phyloP scores from a whole-genome alignment of 1,284 basidiomycete species.

The Tylopilus orsonianus region DNA sequence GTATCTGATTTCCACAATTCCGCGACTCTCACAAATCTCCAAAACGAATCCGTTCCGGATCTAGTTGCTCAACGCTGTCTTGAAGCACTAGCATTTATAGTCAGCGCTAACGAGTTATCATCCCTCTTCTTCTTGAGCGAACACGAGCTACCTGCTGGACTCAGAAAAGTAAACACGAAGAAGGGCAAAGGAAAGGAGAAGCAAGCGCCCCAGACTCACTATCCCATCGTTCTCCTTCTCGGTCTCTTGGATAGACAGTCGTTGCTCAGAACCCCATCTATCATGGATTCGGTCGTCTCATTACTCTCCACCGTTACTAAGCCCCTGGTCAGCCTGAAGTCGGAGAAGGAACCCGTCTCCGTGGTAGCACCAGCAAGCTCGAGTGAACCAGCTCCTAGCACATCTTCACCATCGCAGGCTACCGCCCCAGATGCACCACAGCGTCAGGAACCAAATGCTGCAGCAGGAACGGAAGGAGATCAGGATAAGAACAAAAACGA shows the following conservation, averaged over 20 bases:
- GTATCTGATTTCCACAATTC: slow-evolving; percentile 53
- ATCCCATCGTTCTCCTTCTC: slow-evolving; percentile 86
- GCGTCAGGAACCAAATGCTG: slow-evolving; percentile 17
- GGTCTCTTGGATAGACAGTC: slow-evolving; percentile 83
- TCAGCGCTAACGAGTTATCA: slow-evolving; percentile 78
- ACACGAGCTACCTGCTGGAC: slow-evolving; percentile 80
- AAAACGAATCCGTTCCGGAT: slow-evolving; percentile 85
- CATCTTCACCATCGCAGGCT: slow-evolving; percentile 11
- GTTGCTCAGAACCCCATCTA: slow-evolving; percentile 81
- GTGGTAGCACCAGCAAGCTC: slow-evolving; percentile 24
- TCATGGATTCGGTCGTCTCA: slow-evolving; percentile 89
- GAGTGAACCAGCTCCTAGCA: slow-evolving; percentile 14
- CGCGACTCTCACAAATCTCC: slow-evolving; percentile 59
- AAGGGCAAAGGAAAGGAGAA: slow-evolving; percentile 96
- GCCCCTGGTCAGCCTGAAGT: slow-evolving; percentile 68
- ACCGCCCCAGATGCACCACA: slow-evolving; percentile 10
- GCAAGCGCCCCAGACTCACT: slow-evolving; percentile 76
- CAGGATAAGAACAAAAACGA: slow-evolving; percentile 32
- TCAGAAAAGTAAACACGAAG: slow-evolving; percentile 66
- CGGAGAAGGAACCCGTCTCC: slow-evolving; percentile 38
- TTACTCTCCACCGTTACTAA: slow-evolving; percentile 86
- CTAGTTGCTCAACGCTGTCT: slow-evolving; percentile 91
- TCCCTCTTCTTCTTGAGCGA: slow-evolving; percentile 93
- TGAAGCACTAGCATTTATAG: slow-evolving; percentile 85
- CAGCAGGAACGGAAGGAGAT: slow-evolving; percentile 24